These are phyloP conservation scores for Aeminium ludgeri DNA, from an alignment of 495 filamentous ascomycete species.

Conservation along the genomic window DNA sequence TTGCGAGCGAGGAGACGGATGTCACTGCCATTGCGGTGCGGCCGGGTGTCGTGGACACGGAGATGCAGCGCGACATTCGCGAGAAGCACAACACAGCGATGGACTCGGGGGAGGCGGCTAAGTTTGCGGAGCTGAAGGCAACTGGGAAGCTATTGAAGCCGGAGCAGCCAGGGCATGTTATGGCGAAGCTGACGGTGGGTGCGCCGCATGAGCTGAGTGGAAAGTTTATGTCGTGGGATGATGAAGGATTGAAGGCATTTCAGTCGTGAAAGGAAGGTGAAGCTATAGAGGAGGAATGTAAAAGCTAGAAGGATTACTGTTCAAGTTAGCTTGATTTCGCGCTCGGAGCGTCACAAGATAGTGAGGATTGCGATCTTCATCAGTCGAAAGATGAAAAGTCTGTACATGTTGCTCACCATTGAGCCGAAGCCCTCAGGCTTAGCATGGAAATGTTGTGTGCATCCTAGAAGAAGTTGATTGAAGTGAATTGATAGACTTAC, in stretches of 20 bases:
- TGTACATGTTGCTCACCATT: slow-evolving; percentile 59
- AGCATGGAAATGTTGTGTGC: slow-evolving; percentile 73
- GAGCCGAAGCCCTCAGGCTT: slow-evolving; percentile 55
- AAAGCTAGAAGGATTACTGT: slow-evolving; percentile 8
- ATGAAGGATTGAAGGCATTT: slow-evolving; percentile 44
- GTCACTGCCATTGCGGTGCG: slow-evolving; percentile 54
- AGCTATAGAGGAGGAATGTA: not conserved
- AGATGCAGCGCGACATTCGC: slow-evolving; percentile 76
- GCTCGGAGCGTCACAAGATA: too few relatives aligned
- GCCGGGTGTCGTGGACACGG: slow-evolving; percentile 79
- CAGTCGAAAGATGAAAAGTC: slow-evolving; percentile 99
- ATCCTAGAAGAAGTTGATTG: slow-evolving; percentile 35
- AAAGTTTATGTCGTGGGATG: slow-evolving; percentile 58
- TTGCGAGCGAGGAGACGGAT: slow-evolving; percentile 65
- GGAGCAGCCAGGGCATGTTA: slow-evolving; percentile 71
- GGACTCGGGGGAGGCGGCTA: slow-evolving; percentile 45
- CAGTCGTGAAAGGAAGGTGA: slow-evolving; percentile 26
- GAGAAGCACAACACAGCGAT: slow-evolving; percentile 50
- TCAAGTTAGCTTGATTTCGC: too few relatives aligned
- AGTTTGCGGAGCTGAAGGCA: slow-evolving; percentile 50
- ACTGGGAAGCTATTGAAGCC: slow-evolving; percentile 56
- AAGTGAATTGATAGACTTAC: slow-evolving; percentile 18
- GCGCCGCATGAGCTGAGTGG: slow-evolving; percentile 54
- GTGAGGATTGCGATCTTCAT: slow-evolving; percentile 24
- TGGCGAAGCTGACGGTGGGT: slow-evolving; percentile 54